Evolutionary conservation across 2,329 filamentous ascomycete species (phyloP).

Genomic region (Aspergillus sp.): DNA sequence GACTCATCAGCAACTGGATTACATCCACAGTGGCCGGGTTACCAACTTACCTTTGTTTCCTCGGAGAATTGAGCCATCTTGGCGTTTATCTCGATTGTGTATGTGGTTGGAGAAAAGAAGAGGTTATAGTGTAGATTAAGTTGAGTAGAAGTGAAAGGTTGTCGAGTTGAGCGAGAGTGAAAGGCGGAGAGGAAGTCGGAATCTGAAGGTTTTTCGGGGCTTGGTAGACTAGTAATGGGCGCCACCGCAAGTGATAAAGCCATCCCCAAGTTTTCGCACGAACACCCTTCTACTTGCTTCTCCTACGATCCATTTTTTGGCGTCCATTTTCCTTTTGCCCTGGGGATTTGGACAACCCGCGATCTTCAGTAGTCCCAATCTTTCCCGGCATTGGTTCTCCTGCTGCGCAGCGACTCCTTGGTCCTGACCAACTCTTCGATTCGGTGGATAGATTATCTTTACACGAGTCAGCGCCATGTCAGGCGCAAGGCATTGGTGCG

Average conservation of each 20-base stretch:
- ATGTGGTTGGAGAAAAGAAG: neutral
- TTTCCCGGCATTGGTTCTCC: neutral
- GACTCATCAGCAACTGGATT: slow-evolving; percentile 12
- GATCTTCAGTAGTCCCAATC: neutral
- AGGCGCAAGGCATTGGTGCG: slow-evolving; percentile 74
- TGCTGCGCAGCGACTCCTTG: neutral
- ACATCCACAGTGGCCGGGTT: slow-evolving; percentile 2
- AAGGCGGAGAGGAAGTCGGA: slow-evolving; percentile 17
- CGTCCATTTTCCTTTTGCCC: neutral
- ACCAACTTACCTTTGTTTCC: slow-evolving; percentile 78
- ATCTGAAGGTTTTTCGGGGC: slow-evolving; percentile 33
- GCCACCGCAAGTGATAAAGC: neutral
- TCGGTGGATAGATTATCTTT: neutral
- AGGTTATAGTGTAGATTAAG: neutral
- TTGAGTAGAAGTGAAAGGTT: neutral
- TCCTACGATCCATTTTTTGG: too few relatives aligned
- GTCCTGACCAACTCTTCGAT: neutral
- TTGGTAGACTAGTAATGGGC: slow-evolving; percentile 6
- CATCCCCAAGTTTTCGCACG: neutral
- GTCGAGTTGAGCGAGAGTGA: slow-evolving; percentile 4
- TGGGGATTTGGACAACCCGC: neutral
- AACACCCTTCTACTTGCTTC: neutral
- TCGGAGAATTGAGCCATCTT: slow-evolving; percentile 73
- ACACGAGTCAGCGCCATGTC: slow-evolving; percentile 52
- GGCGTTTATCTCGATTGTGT: slow-evolving; percentile 4